These are phyloP conservation scores for Exophiala calicioides DNA, from an alignment of 2,329 filamentous ascomycete genomes.

Conservation along the genomic window DNA sequence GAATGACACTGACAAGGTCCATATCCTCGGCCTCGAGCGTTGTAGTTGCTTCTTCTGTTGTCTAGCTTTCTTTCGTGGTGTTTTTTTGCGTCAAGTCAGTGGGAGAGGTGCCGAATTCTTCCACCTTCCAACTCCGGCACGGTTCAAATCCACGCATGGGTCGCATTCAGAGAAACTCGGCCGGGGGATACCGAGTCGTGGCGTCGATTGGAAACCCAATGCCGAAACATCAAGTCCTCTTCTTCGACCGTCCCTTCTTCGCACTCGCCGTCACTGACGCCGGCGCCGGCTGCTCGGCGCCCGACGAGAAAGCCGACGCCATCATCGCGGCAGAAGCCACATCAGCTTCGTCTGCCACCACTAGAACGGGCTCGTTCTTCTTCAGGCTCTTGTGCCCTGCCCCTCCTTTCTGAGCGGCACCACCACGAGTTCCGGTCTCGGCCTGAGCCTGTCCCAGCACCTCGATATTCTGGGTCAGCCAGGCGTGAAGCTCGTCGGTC, in stretches of 20 bases:
- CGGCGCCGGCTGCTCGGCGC: constrained; percentile 7
- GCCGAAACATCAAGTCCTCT: constrained; percentile 20
- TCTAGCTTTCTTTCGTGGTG: too few relatives aligned
- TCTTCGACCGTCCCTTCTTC: constrained; percentile 23
- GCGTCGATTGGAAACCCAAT: too few relatives aligned
- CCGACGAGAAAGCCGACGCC: constrained; percentile 10
- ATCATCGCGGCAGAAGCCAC: neutral
- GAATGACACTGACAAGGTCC: too few relatives aligned
- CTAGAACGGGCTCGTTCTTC: constrained; percentile 2
- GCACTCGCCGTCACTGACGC: constrained; percentile 4
- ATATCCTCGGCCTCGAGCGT: too few relatives aligned
- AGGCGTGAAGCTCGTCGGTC: constrained; percentile 62
- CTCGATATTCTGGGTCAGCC: constrained; percentile 60
- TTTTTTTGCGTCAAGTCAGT: too few relatives aligned
- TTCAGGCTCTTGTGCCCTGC: constrained; percentile 9
- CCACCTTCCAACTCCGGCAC: too few relatives aligned
- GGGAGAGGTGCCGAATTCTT: too few relatives aligned
- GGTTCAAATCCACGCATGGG: too few relatives aligned
- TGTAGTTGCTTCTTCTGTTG: too few relatives aligned
- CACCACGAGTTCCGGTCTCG: constrained; percentile 13
- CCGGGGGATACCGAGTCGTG: too few relatives aligned
- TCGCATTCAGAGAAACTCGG: too few relatives aligned
- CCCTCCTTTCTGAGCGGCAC: too few relatives aligned
- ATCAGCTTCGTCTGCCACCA: constrained; percentile 1
- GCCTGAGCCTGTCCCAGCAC: constrained; percentile 52